Conservation (phyloP, 1,284 basidiomycete species). For the Naganishia sp. region DNA sequence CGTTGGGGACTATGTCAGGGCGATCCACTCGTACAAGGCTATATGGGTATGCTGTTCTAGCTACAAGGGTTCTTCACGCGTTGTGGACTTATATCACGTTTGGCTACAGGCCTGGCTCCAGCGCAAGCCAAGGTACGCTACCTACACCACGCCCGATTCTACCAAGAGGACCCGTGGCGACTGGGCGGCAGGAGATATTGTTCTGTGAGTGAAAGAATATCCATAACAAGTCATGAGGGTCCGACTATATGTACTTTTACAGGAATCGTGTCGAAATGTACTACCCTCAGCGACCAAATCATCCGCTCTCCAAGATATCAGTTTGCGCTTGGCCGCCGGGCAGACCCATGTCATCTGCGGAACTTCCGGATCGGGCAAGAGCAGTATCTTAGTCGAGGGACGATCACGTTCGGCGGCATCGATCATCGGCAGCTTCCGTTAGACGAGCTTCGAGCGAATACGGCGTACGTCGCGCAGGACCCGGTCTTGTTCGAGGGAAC, state of each 20-base stretch:
- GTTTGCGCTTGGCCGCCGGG: conserved; percentile 40
- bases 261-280: conserved; percentile 39
- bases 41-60: conserved; percentile 35
- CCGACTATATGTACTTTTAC: not conserved
- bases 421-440: conserved; percentile 49
- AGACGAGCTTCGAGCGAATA: conserved; percentile 47
- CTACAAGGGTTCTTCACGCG: not conserved
- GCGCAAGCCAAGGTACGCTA: not conserved
- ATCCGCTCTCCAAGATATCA: conserved; percentile 38
- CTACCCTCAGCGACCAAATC: conserved; percentile 43
- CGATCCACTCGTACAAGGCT: conserved; percentile 35
- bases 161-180: no score
- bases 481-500: conserved; percentile 53
- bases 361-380: conserved; percentile 36
- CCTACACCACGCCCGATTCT: no score
- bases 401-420: conserved; percentile 50
- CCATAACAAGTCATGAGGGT: not conserved
- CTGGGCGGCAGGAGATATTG: not conserved
- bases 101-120: not conserved
- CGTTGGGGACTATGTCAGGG: conserved; percentile 42
- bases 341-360: conserved; percentile 44
- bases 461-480: conserved; percentile 57
- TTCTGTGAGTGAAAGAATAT: not conserved
- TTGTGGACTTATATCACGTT: not conserved
- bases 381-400: conserved; percentile 44